Base-by-base conservation (phyloP, 345 rosid genomes). In the Camelina hispida region DNA sequence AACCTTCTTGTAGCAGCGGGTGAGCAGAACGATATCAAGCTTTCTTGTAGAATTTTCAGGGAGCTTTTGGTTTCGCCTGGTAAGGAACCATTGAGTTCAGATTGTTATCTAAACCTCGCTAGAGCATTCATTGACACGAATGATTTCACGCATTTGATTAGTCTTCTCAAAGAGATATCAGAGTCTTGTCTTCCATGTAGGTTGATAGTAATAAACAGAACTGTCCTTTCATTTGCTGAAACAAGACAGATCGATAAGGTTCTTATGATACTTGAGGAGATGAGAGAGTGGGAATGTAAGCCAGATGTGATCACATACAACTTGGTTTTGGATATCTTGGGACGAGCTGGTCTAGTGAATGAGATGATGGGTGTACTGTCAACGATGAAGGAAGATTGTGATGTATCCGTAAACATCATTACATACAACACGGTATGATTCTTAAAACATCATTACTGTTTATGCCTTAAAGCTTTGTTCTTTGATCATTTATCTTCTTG, bases 381-480 rank as follows among this genome's bases (percentile, higher is more conserved):
- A 2, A 76, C 84, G 7, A 85, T 93, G 92, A 89, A 89, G 81
- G 88, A 87, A 80, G 87, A 81, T 32, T 37, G 30, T 2, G 81
- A 86, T 46, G 74, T 89, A 58, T 48, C 35, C 11, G 81, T 88
- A 0, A 85, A 93, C 82, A 81, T 89, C 8, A 68, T 93, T 54
- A 82, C 97, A 37, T 93, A 87, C 72, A 91, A 93, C 81, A 93
- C 97, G 7, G 52, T 89, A 48, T n/a, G n/a, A n/a, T n/a, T n/a
- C n/a, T n/a, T n/a, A n/a, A n/a, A n/a, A n/a, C n/a, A n/a, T n/a
- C n/a, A n/a, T 43, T 9, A 1, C 46, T 62, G 17, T 79, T 73
- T 68, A 37, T 30, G 1, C 47, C 11, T 14, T 11, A 68, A 79
- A 79, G 71, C 13, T 73, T 73, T 54, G 67, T 25, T 61, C 78